phyloP scores from a whole-genome alignment of 306 rosid species.

The Benincasa hispida region DNA sequence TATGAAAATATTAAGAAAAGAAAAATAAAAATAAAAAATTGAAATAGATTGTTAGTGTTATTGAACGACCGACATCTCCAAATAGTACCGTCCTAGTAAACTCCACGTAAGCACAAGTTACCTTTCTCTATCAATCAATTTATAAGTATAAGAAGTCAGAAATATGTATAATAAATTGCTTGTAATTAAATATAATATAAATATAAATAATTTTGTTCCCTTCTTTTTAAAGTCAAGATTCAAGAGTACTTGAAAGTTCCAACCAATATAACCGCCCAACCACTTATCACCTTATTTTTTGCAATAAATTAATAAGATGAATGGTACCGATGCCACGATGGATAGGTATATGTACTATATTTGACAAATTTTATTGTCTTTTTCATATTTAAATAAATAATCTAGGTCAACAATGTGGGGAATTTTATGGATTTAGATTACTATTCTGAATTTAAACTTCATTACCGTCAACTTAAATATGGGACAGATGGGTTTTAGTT shows the following conservation, averaged over 20 bases:
- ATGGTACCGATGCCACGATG: not conserved
- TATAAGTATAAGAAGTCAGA: not conserved
- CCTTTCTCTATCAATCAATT: not conserved
- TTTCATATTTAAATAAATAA: not conserved
- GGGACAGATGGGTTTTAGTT: not conserved
- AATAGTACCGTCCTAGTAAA: not conserved
- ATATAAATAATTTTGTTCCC: not conserved
- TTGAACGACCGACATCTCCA: not conserved
- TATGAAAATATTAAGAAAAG: too few species aligned
- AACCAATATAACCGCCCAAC: conserved; percentile 4
- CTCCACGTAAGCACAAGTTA: not conserved
- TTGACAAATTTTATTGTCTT: not conserved
- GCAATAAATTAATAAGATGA: not conserved
- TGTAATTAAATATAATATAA: not conserved
- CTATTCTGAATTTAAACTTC: not conserved
- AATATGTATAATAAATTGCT: not conserved
- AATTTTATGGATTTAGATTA: not conserved
- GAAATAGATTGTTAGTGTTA: not conserved
- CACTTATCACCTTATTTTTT: not conserved
- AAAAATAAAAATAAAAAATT: too few species aligned
- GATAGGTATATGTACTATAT: not conserved
- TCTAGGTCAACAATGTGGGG: not conserved
- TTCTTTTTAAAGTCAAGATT: not conserved
- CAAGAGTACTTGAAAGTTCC: not conserved
- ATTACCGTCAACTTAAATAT: not conserved